Evolutionary conservation across 2,329 filamentous ascomycete species (phyloP).

Genomic region (Trichoderma polysporum): DNA sequence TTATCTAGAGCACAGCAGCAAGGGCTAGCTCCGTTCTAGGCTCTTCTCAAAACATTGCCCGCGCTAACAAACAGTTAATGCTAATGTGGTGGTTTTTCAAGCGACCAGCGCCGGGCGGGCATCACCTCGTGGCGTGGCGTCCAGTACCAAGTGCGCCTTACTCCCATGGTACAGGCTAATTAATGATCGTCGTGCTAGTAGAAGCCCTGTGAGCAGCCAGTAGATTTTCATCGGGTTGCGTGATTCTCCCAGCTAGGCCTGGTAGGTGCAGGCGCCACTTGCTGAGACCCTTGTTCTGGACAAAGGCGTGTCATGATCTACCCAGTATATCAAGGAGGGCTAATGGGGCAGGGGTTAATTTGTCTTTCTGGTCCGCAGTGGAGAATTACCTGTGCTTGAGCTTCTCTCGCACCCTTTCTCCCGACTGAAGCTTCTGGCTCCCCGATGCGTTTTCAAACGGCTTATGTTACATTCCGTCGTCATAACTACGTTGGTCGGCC

Average conservation of each 20-base stretch:
- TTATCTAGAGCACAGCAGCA: constrained; percentile 16
- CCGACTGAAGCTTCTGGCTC: neutral
- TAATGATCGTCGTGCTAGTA: constrained; percentile 20
- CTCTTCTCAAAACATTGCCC: constrained; percentile 1
- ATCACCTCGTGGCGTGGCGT: constrained; percentile 19
- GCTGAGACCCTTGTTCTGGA: constrained; percentile 7
- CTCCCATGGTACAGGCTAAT: constrained; percentile 15
- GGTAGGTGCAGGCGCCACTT: constrained; percentile 13
- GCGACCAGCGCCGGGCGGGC: constrained; percentile 8
- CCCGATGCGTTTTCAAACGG: neutral
- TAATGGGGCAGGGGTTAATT: neutral
- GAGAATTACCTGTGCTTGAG: neutral
- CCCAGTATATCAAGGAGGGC: constrained; percentile 19
- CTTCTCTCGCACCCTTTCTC: neutral
- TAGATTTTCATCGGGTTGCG: constrained; percentile 18
- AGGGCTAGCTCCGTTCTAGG: constrained; percentile 16
- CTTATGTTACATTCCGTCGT: constrained; percentile 4
- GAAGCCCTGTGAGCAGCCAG: constrained; percentile 13
- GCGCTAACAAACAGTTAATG: constrained; percentile 5
- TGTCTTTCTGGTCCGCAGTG: neutral
- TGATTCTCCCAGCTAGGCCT: constrained; percentile 16
- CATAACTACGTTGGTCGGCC: constrained; percentile 4
- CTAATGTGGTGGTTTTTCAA: constrained; percentile 1
- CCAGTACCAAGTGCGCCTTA: constrained; percentile 12
- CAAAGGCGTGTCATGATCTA: constrained; percentile 22